Evolutionary conservation across 352 stramenopile genomes (phyloP).

Genomic region (Phytophthora pseudosyringae): DNA sequence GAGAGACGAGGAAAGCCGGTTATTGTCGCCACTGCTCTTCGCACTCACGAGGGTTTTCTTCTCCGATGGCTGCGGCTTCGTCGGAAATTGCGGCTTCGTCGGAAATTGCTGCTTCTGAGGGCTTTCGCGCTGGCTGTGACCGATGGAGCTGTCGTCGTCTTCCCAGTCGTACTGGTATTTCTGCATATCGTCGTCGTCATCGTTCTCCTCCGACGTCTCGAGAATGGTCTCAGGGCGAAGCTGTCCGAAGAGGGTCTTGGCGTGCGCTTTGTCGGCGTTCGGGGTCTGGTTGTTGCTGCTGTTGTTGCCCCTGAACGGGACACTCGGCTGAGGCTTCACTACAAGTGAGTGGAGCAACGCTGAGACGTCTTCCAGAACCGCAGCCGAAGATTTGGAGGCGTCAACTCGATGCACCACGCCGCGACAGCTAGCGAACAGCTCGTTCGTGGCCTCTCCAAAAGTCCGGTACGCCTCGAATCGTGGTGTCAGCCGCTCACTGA

Average conservation of each 20-base stretch:
- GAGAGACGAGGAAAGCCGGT: slow-evolving; percentile 25
- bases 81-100: slow-evolving; percentile 1
- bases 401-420: slow-evolving; percentile 52
- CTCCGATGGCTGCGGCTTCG: background rate
- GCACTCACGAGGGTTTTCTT: background rate
- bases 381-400: slow-evolving; percentile 35
- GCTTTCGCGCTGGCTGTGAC: slow-evolving; percentile 11
- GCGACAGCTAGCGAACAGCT: slow-evolving; percentile 35
- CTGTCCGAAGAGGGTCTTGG: slow-evolving; percentile 35
- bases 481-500: slow-evolving; percentile 54
- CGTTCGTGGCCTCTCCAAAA: slow-evolving; percentile 66
- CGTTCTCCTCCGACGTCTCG: slow-evolving; percentile 54
- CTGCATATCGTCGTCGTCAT: slow-evolving; percentile 41
- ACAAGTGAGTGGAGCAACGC: slow-evolving; percentile 46
- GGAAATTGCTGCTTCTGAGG: slow-evolving; percentile 15
- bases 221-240: slow-evolving; percentile 53
- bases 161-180: slow-evolving; percentile 50
- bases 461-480: slow-evolving; percentile 71
- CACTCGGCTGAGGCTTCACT: slow-evolving; percentile 7
- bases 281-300: slow-evolving; percentile 30
- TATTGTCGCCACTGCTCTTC: slow-evolving; percentile 2
- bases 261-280: slow-evolving; percentile 2
- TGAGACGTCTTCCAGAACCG: slow-evolving; percentile 53
- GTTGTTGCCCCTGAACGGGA: slow-evolving; percentile 9
- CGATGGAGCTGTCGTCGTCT: slow-evolving; percentile 28